Evolutionary conservation across 768 basidiomycete genomes (phyloP), one percentile per base, ranked within the genome.

Genomic region (Termitomyces sp.): DNA sequence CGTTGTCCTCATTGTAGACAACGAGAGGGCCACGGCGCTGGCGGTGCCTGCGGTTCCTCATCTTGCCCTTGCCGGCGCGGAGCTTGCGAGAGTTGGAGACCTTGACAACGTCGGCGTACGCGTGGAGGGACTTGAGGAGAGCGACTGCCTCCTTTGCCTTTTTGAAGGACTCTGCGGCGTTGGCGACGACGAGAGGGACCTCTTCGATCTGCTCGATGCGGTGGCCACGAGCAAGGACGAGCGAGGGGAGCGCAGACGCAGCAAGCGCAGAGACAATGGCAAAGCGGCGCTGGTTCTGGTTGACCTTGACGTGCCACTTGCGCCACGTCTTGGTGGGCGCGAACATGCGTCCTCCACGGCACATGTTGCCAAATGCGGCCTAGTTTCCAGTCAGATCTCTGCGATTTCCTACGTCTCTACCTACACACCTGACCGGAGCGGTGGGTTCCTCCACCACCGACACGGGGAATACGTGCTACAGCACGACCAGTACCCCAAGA

Each of bases 351-450:
- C 97, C 97, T 71, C 97, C 96, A 76, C 97, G 92, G 83, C 96
- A 98, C 97, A 99, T 98, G 90, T 98, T 98, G 70, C 97, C 97
- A 79, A 98, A 98, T 33, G 97, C 97, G 73, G 93, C 97, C 89
- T 96, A 26, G 36, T 13, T 56, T 52, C 24, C 13, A 48, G 38
- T 58, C 41, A 67, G 48, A 26, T 26, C 32, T 41, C 38, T 22
- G 20, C 10, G 43, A 26, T 41, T 8, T 33, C 8, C 9, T 20
- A 7, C 53, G 38, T 14, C n/a, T 36, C 26, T 18, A 9, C 68
- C 16, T 10, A 49, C 81, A 60, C 62, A 90, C 90, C 85, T 95
- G 96, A 60, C 97, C 97, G 57, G 97, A 95, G 65, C 97, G 91
- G 81, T 96, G 93, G 66, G 97, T 98, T 75, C 97, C 97, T 71